phyloP scores from a whole-genome alignment of 202 grass and related monocot species.

The Saccharum hybrid region DNA sequence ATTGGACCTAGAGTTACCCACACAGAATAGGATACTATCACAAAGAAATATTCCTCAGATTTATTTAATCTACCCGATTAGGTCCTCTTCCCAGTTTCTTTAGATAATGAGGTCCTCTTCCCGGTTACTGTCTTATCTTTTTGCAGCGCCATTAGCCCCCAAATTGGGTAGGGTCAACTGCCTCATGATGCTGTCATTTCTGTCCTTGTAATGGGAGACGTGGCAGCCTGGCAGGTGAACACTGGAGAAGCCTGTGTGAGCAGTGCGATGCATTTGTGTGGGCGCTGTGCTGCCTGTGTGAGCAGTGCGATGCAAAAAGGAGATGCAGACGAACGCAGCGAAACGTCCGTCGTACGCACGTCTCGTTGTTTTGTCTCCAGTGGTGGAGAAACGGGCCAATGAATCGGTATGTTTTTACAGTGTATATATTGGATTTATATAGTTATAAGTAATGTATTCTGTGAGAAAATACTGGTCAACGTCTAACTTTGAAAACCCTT shows the following conservation, averaged over 20 bases:
- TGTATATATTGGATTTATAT: not conserved
- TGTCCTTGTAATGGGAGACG: slow-evolving; percentile 28
- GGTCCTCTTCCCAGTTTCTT: no score
- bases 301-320: not conserved
- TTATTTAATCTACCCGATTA: slow-evolving; percentile 10
- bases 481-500: no score
- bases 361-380: not conserved
- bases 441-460: no score
- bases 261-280: slow-evolving; percentile 17
- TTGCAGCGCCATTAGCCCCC: slow-evolving; percentile 33
- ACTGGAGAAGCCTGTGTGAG: not conserved
- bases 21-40: not conserved
- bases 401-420: not conserved
- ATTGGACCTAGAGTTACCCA: slow-evolving; percentile 14
- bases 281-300: not conserved
- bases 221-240: not conserved
- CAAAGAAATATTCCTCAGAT: not conserved
- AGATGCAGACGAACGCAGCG: slow-evolving; percentile 21
- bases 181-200: slow-evolving; percentile 30
- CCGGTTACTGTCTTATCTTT: not conserved
- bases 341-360: not conserved
- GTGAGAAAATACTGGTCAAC: no score
- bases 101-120: not conserved
- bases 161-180: slow-evolving; percentile 44
- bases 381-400: not conserved